Base-by-base conservation (phyloP, 108 stramenopile species). In the Fragilaria crotonensis region DNA sequence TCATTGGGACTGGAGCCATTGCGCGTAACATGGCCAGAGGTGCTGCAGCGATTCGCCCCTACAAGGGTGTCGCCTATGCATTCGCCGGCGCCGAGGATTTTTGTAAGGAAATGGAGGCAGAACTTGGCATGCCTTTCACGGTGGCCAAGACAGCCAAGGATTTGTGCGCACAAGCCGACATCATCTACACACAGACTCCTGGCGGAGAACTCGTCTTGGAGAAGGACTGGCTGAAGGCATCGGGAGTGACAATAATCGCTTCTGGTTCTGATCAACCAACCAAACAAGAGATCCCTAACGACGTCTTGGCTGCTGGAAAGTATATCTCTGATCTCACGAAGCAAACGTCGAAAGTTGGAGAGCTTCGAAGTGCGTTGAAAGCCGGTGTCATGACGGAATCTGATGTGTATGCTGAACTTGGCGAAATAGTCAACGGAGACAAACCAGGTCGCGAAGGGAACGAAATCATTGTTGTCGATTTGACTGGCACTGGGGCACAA, bases 401-500 rank as follows among this genome's bases (percentile, higher is more conserved):
- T 25, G 95, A 96, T 72, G 95, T 96, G 3, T 80, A 96, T 72
- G 89, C 88, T 0, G 95, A 96, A 66, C 67, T 96, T 20, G 95
- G 95, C 25, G 86, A 96, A 52, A 68, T 96, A 51, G 95, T 96
- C 26, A 93, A 90, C 75, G 95, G 95, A 25, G 75, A 67, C 31
- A 94, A 94, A 67, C 60, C 81, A 3, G 95, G 95, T 45, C 56
- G 95, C 51, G 90, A 82, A 66, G 89, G 87, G 30, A 86, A 94
- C 48, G 95, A 96, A 72, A 78, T 96, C 14, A 94, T 96, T 71
- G 89, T 96, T 4, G 95, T 96, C 17, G 95, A 96, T 71, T 73
- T 96, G 48, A 96, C 95, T 5, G 95, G 95, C n/a, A 96, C 95
- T 2, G 87, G 95, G 3, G 95, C 95, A 22, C 95, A 96, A 64